These are phyloP conservation scores for Phlyctochytrium planicorne DNA, from an alignment of 192 early-diverging fungal species.

Conservation along the genomic window DNA sequence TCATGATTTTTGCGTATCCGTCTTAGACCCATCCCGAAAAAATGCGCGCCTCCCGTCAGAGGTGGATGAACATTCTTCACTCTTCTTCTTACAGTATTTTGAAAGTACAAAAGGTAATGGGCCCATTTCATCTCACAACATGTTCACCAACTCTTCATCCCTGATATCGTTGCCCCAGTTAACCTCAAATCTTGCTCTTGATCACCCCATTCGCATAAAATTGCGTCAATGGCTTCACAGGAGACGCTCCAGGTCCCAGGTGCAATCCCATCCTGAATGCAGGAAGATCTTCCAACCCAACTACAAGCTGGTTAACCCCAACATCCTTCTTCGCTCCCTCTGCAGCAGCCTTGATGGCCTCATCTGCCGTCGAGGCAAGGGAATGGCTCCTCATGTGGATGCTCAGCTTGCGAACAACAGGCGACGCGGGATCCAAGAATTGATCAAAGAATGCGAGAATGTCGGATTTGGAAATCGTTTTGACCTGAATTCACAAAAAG, in stretches of 20 bases:
- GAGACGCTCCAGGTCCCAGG: slow-evolving; percentile 15
- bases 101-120: no score
- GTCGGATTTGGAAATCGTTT: slow-evolving; percentile 37
- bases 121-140: no score
- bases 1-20: no score
- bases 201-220: no score
- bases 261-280: slow-evolving; percentile 16
- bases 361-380: not conserved
- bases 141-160: no score
- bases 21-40: no score
- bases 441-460: slow-evolving; percentile 61
- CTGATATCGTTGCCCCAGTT: no score
- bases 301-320: not conserved
- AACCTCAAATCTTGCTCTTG: no score
- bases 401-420: slow-evolving; percentile 58
- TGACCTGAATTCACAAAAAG: slow-evolving; percentile 12
- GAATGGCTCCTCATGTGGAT: slow-evolving; percentile 50
- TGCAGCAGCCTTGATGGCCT: not conserved
- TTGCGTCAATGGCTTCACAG: no score
- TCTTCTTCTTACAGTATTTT: no score
- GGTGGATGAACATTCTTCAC: no score
- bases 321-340: not conserved
- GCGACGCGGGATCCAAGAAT: slow-evolving; percentile 55
- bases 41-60: no score
- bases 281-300: slow-evolving; percentile 4